Conservation (phyloP, 495 filamentous ascomycete species). For the Annulohypoxylon bovei region DNA sequence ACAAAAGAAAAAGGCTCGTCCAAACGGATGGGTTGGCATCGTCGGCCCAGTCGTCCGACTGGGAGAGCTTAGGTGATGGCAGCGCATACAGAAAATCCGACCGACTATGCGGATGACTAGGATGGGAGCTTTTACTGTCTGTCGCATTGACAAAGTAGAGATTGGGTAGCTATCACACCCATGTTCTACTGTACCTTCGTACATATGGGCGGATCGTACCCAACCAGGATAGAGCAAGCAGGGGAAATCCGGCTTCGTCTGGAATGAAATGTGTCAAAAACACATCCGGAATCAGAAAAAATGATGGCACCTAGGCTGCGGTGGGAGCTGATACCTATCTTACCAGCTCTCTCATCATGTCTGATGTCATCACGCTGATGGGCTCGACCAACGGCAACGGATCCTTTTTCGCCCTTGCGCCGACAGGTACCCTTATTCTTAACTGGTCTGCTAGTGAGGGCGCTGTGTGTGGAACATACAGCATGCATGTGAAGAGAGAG, state of each 20-base stretch:
- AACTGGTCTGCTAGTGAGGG: conserved; percentile 7
- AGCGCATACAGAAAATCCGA: conserved; percentile 19
- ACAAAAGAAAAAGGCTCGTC: not conserved
- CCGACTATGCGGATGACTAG: conserved; percentile 29
- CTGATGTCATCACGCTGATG: conserved; percentile 42
- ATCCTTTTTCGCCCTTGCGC: conserved; percentile 22
- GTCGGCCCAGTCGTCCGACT: conserved; percentile 17
- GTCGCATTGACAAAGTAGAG: conserved; percentile 37
- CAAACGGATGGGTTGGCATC: conserved; percentile 22
- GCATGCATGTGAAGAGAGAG: conserved; percentile 33
- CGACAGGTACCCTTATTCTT: conserved; percentile 23
- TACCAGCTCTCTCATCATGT: conserved; percentile 19
- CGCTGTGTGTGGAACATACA: conserved; percentile 14
- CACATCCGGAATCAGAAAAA: conserved; percentile 26
- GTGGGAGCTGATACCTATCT: conserved; percentile 31
- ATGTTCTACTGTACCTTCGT: conserved; percentile 8
- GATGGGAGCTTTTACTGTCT: conserved; percentile 24
- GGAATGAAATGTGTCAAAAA: conserved; percentile 37
- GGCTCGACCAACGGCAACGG: conserved; percentile 26
- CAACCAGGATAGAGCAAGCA: conserved; percentile 15
- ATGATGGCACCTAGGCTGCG: conserved; percentile 4
- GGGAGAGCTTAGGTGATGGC: conserved; percentile 20
- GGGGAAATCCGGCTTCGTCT: conserved; percentile 35
- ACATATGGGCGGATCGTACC: conserved; percentile 7
- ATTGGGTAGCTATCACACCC: conserved; percentile 39